Base-by-base conservation (phyloP, 345 rosid genomes). In the Eucalyptus grandis region DNA sequence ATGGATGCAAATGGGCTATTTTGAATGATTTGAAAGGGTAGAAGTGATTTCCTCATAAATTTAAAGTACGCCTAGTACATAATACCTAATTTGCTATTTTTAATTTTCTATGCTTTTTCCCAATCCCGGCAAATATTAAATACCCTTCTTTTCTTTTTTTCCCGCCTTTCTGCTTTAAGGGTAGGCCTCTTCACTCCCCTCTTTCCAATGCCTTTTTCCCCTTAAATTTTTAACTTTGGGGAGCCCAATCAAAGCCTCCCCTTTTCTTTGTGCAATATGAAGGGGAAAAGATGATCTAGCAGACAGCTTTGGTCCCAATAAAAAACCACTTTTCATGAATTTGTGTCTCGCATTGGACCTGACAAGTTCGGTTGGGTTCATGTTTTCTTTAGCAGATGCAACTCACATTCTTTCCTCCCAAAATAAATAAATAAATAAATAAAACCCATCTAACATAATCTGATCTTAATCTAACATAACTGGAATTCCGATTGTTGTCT, bases 161-260 rank as follows among this genome's bases (percentile, higher is more conserved):
- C 85, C 47, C 44, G 30, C 85, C 47, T 40, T 77, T 77, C 85
- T 77, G 47, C 85, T 77, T 77, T 77, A 21, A 40, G 85, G 85
- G 85, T 77, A 40, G 85, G 85, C 85, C 85, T 77, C 85, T 77
- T 40, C 47, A 6, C 85, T 77, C 85, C 85, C 85, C 87, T 88
- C 86, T 90, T 89, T 88, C 83, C 90, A 77, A 88, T 77, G 47
- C 65, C 50, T 85, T 91, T 89, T 87, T 5, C 80, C 87, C 47
- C 65, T 87, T 16, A 34, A 50, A 19, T 49, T 49, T 88, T 37
- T 21, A 88, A 88, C 93, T 90, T 91, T 91, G 88, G 62, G 88
- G 81, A 58, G 88, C 87, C 93, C 94, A 93, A 93, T 93, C 91
- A 91, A 91, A 89, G 49, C 65, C 88, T 30, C 67, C 80, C 50